Evolutionary conservation across 2,329 filamentous ascomycete genomes (phyloP).

Genomic region (Diaporthe humulicola): DNA sequence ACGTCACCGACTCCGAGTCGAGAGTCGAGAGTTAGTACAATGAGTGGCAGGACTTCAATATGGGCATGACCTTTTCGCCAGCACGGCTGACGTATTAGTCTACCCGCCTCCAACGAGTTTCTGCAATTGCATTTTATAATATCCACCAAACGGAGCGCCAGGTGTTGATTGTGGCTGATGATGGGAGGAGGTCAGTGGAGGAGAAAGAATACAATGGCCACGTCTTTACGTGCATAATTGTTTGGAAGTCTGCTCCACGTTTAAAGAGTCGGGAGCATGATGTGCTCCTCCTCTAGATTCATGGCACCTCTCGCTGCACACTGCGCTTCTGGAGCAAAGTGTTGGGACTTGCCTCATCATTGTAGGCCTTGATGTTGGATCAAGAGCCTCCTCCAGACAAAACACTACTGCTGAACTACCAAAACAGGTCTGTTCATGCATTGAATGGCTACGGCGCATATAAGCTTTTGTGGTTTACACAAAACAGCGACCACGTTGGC

Average conservation of each 20-base stretch:
- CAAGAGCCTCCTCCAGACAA: background rate
- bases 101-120: background rate
- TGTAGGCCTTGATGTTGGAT: constrained; percentile 1
- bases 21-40: background rate
- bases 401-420: background rate
- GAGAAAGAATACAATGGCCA: background rate
- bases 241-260: background rate
- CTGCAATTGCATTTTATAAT: background rate
- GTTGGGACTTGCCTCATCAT: background rate
- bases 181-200: background rate
- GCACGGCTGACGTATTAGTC: background rate
- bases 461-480: background rate
- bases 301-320: background rate
- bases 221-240: background rate
- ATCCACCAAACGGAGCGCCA: background rate
- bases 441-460: background rate
- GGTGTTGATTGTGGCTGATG: background rate
- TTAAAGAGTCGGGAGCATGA: background rate
- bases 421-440: background rate
- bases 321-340: background rate
- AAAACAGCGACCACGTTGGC: background rate
- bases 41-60: too few species aligned
- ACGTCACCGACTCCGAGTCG: background rate
- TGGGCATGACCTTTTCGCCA: background rate
- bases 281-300: background rate